Base-by-base conservation (phyloP, 148 eudicot genomes). In the Hydrangea macrophylla region DNA sequence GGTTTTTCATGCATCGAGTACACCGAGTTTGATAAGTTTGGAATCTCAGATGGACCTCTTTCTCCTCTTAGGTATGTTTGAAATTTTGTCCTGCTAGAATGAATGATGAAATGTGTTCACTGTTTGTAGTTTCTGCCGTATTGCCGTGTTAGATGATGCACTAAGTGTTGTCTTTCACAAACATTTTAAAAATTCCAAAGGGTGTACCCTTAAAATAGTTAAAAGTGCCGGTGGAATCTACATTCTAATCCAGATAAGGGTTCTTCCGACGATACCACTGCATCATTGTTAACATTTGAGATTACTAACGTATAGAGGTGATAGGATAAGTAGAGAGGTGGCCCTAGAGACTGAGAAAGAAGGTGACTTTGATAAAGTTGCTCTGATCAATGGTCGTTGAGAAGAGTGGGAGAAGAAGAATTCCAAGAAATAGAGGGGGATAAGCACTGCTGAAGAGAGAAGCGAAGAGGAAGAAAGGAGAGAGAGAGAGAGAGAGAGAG, bases 1-100 rank as follows among this genome's bases (percentile, higher is more conserved):
- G 98, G 98, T 53, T 73, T 90, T 55, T 94, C 98, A 69, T 94
- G 98, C 82, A 84, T 94, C 22, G 98, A 94, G 74, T 94, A 94
- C 79, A 94, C 98, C 0, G 98, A 94, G 79, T 94, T 94, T 75
- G 96, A 94, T 56, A 94, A 94, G 69, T 90, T 81, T 82, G 98
- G 98, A 58, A 83, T 94, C 65, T 58, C 80, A 22, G 80, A 74
- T 48, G 84, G 73, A 25, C 67, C 84, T 67, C 69, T 51, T 78
- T 72, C 90, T 74, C 31, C 85, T 67, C 80, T 80, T 62, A 80
- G 89, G 98, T 92, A 69, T 54, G 62, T 20, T 44, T 31, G 32
- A 28, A 27, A 42, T 48, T 55, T 28, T 31, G n/a, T 64, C 32
- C 13, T 58, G 44, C 54, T 58, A 68, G 0, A 36, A 56, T 39